Evolutionary conservation across 805 yeast species (phyloP).

Genomic region (Saccharomycopsis schoenii): DNA sequence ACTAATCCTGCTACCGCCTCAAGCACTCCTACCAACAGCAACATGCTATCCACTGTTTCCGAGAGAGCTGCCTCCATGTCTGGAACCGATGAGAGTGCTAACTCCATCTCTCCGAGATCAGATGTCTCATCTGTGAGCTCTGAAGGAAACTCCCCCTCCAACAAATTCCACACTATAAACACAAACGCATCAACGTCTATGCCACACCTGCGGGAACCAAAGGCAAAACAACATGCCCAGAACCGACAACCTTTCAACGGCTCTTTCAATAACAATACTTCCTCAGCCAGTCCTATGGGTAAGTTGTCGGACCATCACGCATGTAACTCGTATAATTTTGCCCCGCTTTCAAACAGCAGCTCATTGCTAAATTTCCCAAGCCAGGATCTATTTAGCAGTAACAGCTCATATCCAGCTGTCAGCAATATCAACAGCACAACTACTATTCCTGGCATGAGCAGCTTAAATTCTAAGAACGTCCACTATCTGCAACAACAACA

Average conservation of each 20-base stretch:
- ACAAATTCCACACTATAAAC: not conserved
- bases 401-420: not conserved
- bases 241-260: not conserved
- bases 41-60: constrained; percentile 1
- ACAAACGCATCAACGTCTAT: not conserved
- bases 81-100: constrained; percentile 1
- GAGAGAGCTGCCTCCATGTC: constrained; percentile 3
- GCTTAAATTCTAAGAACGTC: not conserved
- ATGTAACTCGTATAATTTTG: not conserved
- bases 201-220: not conserved
- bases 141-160: constrained; percentile 3
- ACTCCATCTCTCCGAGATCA: constrained; percentile 14
- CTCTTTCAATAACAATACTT: not conserved
- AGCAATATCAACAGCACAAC: not conserved
- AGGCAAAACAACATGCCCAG: not conserved
- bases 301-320: not conserved
- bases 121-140: constrained; percentile 15
- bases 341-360: not conserved
- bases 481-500: not conserved
- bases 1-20: not conserved
- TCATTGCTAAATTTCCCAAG: not conserved
- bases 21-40: not conserved
- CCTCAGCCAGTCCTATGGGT: not conserved
- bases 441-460: not conserved
- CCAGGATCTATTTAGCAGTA: not conserved